These are phyloP conservation scores for Carallia pectinifolia DNA, from an alignment of 345 rosid species.

Conservation along the genomic window DNA sequence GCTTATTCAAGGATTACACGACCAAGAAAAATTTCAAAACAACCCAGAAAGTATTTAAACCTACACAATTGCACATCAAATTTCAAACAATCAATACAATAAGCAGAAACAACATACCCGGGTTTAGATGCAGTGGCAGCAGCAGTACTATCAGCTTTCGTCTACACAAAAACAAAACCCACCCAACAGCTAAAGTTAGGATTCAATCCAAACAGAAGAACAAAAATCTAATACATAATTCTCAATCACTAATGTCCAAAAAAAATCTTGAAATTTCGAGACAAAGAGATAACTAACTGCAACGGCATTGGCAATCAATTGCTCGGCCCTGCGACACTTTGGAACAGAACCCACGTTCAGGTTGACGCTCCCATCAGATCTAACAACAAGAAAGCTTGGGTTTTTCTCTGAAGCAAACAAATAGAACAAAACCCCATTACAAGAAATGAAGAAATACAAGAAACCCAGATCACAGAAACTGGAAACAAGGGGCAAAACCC, in stretches of 20 bases:
- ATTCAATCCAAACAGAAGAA: not conserved
- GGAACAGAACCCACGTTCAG: constrained; percentile 33
- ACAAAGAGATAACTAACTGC: constrained; percentile 41
- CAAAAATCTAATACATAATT: not conserved
- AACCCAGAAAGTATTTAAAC: no score
- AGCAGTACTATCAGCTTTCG: constrained; percentile 53
- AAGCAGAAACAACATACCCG: constrained; percentile 46
- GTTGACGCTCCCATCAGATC: constrained; percentile 55
- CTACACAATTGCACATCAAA: no score
- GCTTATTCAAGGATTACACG: no score
- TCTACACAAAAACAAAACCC: constrained; percentile 39
- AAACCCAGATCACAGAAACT: not conserved
- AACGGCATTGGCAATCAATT: constrained; percentile 67
- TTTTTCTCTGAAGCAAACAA: constrained; percentile 47
- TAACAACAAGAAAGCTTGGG: constrained; percentile 39
- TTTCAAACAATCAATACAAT: not conserved
- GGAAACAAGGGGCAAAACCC: constrained; percentile 33
- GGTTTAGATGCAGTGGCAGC: constrained; percentile 53
- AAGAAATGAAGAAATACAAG: not conserved
- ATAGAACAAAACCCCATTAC: not conserved
- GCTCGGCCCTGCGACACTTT: constrained; percentile 39
- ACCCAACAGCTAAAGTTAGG: not conserved
- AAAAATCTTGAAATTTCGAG: not conserved
- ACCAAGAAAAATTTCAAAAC: no score
- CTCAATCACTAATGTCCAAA: not conserved